These are phyloP conservation scores for Podospora sp. DNA, from an alignment of 495 filamentous ascomycete species.

Conservation along the genomic window DNA sequence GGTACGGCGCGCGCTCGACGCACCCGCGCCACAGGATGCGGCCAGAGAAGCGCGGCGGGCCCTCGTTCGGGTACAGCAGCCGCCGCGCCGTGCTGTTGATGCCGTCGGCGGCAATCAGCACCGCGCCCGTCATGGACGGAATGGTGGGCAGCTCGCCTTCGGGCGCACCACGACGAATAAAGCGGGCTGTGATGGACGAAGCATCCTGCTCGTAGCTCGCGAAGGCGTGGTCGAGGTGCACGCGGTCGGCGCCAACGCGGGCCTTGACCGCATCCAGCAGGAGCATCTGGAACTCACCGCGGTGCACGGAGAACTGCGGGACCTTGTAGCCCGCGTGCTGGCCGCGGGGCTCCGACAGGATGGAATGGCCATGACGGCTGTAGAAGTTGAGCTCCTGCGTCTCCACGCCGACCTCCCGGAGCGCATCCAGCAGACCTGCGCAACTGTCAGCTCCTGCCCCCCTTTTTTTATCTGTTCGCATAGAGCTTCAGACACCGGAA, in stretches of 20 bases:
- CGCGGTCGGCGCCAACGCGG: conserved; percentile 15
- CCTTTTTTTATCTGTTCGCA: no score
- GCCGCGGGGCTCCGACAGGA: conserved; percentile 25
- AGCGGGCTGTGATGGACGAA: conserved; percentile 17
- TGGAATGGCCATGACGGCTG: conserved; percentile 22
- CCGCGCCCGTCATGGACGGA: conserved; percentile 12
- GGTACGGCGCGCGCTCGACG: conserved; percentile 21
- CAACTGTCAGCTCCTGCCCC: no score
- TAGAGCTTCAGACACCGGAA: no score
- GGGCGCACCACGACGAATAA: not conserved
- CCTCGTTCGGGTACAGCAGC: conserved; percentile 24
- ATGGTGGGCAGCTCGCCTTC: not conserved
- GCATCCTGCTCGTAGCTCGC: conserved; percentile 17
- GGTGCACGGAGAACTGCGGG: conserved; percentile 25
- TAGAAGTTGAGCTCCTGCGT: conserved; percentile 26
- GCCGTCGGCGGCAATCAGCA: conserved; percentile 20
- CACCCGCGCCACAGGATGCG: conserved; percentile 25
- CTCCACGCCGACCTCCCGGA: conserved; percentile 15
- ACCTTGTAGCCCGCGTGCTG: conserved; percentile 17
- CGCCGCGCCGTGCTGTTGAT: conserved; percentile 23
- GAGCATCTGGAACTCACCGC: conserved; percentile 25
- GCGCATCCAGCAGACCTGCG: conserved; percentile 15
- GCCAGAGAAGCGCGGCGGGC: conserved; percentile 23
- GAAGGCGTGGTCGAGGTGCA: conserved; percentile 24
- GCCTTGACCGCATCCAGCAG: conserved; percentile 17